Evolutionary conservation across 108 stramenopile species (phyloP).

Genomic region (Cyclostephanos invisitatus): DNA sequence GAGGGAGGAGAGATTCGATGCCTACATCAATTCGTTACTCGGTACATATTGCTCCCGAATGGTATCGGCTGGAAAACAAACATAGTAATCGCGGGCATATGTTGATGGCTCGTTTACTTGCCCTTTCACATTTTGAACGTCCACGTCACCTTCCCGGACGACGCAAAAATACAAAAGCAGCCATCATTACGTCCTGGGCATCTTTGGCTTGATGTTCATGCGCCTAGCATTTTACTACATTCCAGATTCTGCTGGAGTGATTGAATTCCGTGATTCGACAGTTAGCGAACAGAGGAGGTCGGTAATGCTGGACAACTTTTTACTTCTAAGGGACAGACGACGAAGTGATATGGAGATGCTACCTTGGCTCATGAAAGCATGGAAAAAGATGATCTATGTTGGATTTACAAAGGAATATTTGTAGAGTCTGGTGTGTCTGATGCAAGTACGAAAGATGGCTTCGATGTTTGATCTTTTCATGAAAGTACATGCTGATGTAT

Average conservation of each 20-base stretch:
- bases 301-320: too few species aligned
- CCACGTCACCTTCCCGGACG: constrained; percentile 26
- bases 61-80: constrained; percentile 16
- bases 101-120: constrained; percentile 27
- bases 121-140: constrained; percentile 12
- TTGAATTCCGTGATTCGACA: constrained; percentile 18
- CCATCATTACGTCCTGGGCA: constrained; percentile 29
- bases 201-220: constrained; percentile 38
- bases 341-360: too few species aligned
- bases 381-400: too few species aligned
- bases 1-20: constrained; percentile 6
- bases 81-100: constrained; percentile 25
- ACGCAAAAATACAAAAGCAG: constrained; percentile 11
- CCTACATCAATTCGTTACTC: constrained; percentile 18
- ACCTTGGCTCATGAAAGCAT: too few species aligned
- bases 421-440: too few species aligned
- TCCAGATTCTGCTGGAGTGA: constrained; percentile 9
- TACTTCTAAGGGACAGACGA: too few species aligned
- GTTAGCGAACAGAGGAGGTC: too few species aligned
- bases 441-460: too few species aligned
- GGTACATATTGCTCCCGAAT: constrained; percentile 34
- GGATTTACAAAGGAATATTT: too few species aligned
- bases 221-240: constrained; percentile 19
- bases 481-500: too few species aligned
- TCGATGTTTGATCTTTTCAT: too few species aligned